Conservation (phyloP, 441 rosid genomes). For the Isatis lusitanica region DNA sequence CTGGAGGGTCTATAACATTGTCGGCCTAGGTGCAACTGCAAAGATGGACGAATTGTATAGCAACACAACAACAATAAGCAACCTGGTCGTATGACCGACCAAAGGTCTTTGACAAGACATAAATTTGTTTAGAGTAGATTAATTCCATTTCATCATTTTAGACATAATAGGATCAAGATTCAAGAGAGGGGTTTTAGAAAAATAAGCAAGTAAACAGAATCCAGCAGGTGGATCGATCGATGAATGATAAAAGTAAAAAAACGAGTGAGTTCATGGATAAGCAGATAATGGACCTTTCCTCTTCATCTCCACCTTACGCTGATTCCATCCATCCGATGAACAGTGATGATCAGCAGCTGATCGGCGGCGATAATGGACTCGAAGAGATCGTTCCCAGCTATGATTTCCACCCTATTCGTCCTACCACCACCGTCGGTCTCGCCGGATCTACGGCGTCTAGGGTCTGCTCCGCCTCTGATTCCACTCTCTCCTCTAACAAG, state of each 20-base stretch:
- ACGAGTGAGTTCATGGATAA: slow-evolving; percentile 45
- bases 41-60: too few relatives aligned
- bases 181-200: too few relatives aligned
- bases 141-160: too few relatives aligned
- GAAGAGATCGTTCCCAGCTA: slow-evolving; percentile 74
- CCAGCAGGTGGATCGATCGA: slow-evolving; percentile 10
- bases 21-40: too few relatives aligned
- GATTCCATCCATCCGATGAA: slow-evolving; percentile 34
- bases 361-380: slow-evolving; percentile 26
- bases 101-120: too few relatives aligned
- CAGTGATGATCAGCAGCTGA: slow-evolving; percentile 18
- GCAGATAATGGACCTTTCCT: slow-evolving; percentile 62
- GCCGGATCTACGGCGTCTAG: slow-evolving; percentile 29
- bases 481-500: not conserved
- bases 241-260: slow-evolving; percentile 33
- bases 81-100: not conserved
- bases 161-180: too few relatives aligned
- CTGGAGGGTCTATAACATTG: too few relatives aligned
- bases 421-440: slow-evolving; percentile 27
- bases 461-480: not conserved
- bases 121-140: too few relatives aligned
- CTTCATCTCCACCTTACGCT: not conserved
- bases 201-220: too few relatives aligned
- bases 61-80: too few relatives aligned
- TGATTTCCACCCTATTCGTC: slow-evolving; percentile 81